Base-by-base conservation (phyloP, 2,329 filamentous ascomycete genomes). In the Pseudocercospora fijiensis region DNA sequence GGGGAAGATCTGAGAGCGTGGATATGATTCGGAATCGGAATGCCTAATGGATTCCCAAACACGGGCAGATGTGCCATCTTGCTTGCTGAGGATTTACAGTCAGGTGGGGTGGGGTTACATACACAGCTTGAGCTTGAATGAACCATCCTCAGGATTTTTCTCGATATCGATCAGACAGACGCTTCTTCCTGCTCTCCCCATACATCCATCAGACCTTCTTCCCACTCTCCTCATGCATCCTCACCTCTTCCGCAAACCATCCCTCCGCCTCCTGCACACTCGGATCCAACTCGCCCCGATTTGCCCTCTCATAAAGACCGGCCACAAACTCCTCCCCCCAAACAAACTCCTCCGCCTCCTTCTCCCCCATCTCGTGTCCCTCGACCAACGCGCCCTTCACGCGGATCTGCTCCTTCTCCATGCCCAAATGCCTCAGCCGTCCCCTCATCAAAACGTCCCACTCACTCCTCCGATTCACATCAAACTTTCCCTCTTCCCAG, bases 1-100 rank as follows among this genome's bases (percentile, higher is more conserved):
- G 58, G 53, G 52, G 58, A 53, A 60, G n/a, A n/a, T n/a, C n/a
- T n/a, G n/a, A n/a, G 20, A 33, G 26, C 26, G 58, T 60, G 26
- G 45, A 61, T 33, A 61, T 61, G 59, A 45, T n/a, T n/a, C n/a
- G n/a, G n/a, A n/a, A n/a, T n/a, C n/a, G n/a, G n/a, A n/a, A n/a
- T n/a, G n/a, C n/a, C n/a, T n/a, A n/a, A n/a, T n/a, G n/a, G n/a
- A n/a, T n/a, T n/a, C n/a, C n/a, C n/a, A n/a, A n/a, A n/a, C n/a
- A n/a, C n/a, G n/a, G n/a, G n/a, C n/a, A n/a, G n/a, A n/a, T n/a
- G n/a, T n/a, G n/a, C n/a, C n/a, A n/a, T n/a, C n/a, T n/a, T n/a
- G n/a, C n/a, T n/a, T n/a, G n/a, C n/a, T n/a, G n/a, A n/a, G n/a
- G n/a, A n/a, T n/a, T n/a, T n/a, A n/a, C n/a, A n/a, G n/a, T n/a